Percentiles rank a stretch among this genome's conserved stretches.
These are phyloP conservation scores for Tuber brumale DNA, from an alignment of 495 filamentous ascomycete species.

Conservation along the genomic window DNA sequence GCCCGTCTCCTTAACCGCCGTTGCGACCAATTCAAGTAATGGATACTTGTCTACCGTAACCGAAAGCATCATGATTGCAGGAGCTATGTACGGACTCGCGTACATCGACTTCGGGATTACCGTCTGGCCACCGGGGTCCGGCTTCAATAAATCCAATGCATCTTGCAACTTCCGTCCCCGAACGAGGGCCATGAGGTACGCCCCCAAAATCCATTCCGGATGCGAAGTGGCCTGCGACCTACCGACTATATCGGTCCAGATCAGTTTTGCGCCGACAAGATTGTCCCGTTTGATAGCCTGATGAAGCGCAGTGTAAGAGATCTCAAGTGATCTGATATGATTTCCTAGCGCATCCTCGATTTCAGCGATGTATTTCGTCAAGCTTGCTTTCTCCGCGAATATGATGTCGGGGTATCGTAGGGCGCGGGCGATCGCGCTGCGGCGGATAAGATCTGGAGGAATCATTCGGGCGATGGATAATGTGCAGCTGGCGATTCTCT, in stretches of 20 bases:
- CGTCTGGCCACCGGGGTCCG: neutral
- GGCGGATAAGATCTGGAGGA: constrained; percentile 12
- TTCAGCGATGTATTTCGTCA: constrained; percentile 11
- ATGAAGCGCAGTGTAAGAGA: constrained; percentile 16
- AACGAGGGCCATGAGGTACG: constrained; percentile 19
- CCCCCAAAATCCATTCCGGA: constrained; percentile 5
- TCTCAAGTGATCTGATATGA: constrained; percentile 5
- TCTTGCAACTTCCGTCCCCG: constrained; percentile 10
- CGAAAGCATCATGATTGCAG: constrained; percentile 19
- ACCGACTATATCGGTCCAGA: constrained; percentile 12
- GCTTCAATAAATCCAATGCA: constrained; percentile 21
- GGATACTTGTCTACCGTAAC: neutral
- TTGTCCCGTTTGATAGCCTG: constrained; percentile 18
- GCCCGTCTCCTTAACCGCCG: constrained; percentile 3
- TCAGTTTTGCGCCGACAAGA: constrained; percentile 13
- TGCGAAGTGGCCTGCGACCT: neutral
- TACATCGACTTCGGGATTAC: constrained; percentile 13
- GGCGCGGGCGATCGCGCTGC: constrained; percentile 21
- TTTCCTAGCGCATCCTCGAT: constrained; percentile 19
- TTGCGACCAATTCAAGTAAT: constrained; percentile 8
- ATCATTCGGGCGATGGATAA: constrained; percentile 12
- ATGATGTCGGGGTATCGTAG: constrained; percentile 25
- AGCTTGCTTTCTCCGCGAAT: constrained; percentile 18
- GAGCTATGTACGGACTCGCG: constrained; percentile 12
- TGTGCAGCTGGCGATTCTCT: constrained; percentile 19